Percentiles rank a stretch among this genome's conserved stretches.
phyloP scores from a whole-genome alignment of 2,329 filamentous ascomycete genomes.

The Coleophoma eucalyptorum region DNA sequence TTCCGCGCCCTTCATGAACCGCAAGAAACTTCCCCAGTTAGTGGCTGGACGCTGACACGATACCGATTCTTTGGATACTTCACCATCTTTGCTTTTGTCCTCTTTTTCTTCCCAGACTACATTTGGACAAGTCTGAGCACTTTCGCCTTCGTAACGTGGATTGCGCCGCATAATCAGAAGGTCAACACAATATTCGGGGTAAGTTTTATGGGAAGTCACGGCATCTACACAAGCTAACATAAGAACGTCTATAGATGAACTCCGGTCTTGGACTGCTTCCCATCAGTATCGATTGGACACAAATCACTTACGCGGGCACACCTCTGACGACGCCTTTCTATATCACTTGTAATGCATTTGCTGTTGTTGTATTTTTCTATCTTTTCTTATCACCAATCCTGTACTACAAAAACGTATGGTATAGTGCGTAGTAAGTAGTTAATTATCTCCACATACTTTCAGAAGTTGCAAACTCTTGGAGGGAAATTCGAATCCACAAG shows the following conservation, averaged over 20 bases:
- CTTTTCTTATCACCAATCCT: background rate
- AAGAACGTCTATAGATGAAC: conserved; percentile 20
- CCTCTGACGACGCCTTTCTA: conserved; percentile 65
- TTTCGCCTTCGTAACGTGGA: conserved; percentile 1
- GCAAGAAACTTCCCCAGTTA: conserved; percentile 43
- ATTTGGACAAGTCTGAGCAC: conserved; percentile 59
- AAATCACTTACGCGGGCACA: conserved; percentile 38
- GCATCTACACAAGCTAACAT: background rate
- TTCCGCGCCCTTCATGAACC: conserved; percentile 53
- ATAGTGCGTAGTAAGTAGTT: conserved; percentile 38
- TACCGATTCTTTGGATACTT: conserved; percentile 1
- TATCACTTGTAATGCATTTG: conserved; percentile 67
- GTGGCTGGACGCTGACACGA: conserved; percentile 44
- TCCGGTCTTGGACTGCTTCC: conserved; percentile 65
- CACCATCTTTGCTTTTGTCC: conserved; percentile 41
- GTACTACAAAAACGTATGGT: conserved; percentile 2
- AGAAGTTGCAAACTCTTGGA: background rate
- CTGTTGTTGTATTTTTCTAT: conserved; percentile 30
- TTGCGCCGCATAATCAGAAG: conserved; percentile 40
- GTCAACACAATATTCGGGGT: conserved; percentile 71
- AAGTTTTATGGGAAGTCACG: background rate
- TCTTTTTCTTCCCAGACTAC: conserved; percentile 57
- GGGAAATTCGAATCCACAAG: no score
- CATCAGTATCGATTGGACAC: conserved; percentile 73
- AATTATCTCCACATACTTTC: background rate